phyloP scores from a whole-genome alignment of 768 basidiomycete species.

The Termitomyces sp. region DNA sequence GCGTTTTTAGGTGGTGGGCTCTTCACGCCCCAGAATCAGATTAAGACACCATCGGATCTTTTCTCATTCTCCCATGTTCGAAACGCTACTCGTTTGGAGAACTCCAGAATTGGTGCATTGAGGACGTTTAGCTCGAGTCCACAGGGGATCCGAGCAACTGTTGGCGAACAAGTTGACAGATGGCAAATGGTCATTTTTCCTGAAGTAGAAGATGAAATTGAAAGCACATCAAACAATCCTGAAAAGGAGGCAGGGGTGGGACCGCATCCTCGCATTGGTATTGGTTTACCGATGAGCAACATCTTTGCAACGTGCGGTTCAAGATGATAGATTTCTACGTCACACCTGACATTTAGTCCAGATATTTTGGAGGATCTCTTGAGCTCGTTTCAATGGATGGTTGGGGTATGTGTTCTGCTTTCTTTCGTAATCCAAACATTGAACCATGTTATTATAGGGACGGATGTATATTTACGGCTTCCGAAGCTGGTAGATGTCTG shows the following conservation, averaged over 20 bases:
- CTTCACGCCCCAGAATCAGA: slow-evolving; percentile 35
- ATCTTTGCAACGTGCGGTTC: slow-evolving; percentile 70
- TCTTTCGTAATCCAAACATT: background rate
- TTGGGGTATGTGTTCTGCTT: slow-evolving; percentile 53
- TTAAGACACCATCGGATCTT: slow-evolving; percentile 66
- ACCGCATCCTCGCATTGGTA: slow-evolving; percentile 64
- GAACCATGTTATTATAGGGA: slow-evolving; percentile 41
- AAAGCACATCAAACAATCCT: slow-evolving; percentile 25
- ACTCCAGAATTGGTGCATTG: slow-evolving; percentile 62
- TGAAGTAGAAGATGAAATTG: slow-evolving; percentile 16
- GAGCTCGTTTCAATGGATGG: slow-evolving; percentile 78
- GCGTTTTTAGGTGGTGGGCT: slow-evolving; percentile 64
- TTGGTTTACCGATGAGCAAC: slow-evolving; percentile 86
- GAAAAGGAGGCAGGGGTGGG: slow-evolving; percentile 42
- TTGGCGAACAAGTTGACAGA: slow-evolving; percentile 67
- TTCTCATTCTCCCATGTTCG: slow-evolving; percentile 89
- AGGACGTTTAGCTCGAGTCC: slow-evolving; percentile 56
- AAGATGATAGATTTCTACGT: background rate
- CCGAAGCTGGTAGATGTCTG: slow-evolving; percentile 63
- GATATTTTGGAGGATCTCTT: slow-evolving; percentile 80
- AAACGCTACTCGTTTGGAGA: slow-evolving; percentile 65
- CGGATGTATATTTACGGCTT: slow-evolving; percentile 76
- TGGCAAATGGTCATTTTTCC: slow-evolving; percentile 30
- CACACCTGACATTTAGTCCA: slow-evolving; percentile 20
- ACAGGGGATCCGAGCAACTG: slow-evolving; percentile 68